Base-by-base conservation (phyloP, 805 yeast genomes). In the Komagataella kurtzmanii region DNA sequence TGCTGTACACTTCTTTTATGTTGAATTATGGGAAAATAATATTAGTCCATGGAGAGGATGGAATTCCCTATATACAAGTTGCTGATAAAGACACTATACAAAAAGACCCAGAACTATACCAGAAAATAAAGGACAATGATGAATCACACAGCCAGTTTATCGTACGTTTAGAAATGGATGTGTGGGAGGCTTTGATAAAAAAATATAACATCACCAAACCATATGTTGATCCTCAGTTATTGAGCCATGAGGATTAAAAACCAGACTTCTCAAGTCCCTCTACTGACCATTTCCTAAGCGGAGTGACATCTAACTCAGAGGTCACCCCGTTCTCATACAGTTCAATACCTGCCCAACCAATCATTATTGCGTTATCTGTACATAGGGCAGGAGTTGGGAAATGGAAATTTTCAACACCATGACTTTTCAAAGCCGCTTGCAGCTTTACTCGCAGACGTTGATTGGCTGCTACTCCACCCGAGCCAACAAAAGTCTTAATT, bases 311-410 rank as follows among this genome's bases (percentile, higher is more conserved):
- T 46, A 85, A 58, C 5, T 73, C 75, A 0, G 89, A 77, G 10
- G 73, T 68, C 18, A 65, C 46, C 17, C 66, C 62, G 17, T 62
- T 57, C 61, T 89, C 96, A 61, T 69, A 84, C 17, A 90, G 66
- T 63, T 91, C 97, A 7, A 91, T 87, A 0, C 97, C 99, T 0
- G 98, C 96, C 81, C 95, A 88, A 1, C 97, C 99, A 50, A 93
- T 93, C 99, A 93, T 93, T 2, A 88, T 79, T 0, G 97, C 96
- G 64, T 93, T 93, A 61, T 93, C 99, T 0, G 97, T 88, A 62
- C 99, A 93, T 54, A 89, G 68, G 1, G 73, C 66, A 2, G 81
- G 69, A 18, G 78, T 80, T 0, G 97, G 96, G 58, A 81, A 88
- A 56, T 78, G 77, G 48, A 81, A 78, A 1, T 62, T 57, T n/a